Base-by-base conservation (phyloP, 352 stramenopile genomes). In the Phytophthora capsici region DNA sequence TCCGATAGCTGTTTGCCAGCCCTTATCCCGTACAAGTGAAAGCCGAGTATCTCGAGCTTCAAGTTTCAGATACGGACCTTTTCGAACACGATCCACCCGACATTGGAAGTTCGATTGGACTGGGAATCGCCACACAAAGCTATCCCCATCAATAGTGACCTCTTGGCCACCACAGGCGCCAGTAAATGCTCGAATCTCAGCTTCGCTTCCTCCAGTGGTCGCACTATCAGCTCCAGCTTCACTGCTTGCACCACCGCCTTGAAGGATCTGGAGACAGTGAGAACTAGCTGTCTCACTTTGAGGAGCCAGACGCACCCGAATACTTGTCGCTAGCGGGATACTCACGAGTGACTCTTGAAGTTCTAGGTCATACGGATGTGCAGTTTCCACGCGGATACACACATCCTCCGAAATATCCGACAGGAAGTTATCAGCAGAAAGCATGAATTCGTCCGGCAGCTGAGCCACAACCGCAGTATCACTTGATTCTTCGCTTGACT, bases 91-190 rank as follows among this genome's bases (percentile, higher is more conserved):
- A 44, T 96, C 88, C 1, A 96, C 87, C 17, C 88, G 85, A 48
- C 88, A 94, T 66, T 96, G 87, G 58, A 96, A 96, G 59, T 96
- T 95, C 2, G 86, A 94, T 45, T 94, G 88, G 6, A 95, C 86
- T 1, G 88, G 88, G 43, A 96, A 96, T 2, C 88, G 73, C 88
- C 88, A 96, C 2, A 94, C 85, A 37, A 96, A 96, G 43, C 77
- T 89, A 46, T 96, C 87, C 1, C 87, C 87, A 40, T 93, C 84
- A 63, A 96, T 91, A 47, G 82, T 96, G 9, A 96, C 86, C 22
- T 95, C 88, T 23, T 96, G 88, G 0, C 82, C 84, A n/a, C 87
- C 88, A 23, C 88, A 95, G 8, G 66, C 51, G 1, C 88, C 86
- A 0, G 88, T 95, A 70, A 95, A 96, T n/a, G 88, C 88, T 26